A percentile compares a stretch with the other conserved stretches of the same genome.
Conservation (phyloP, 2,329 filamentous ascomycete species). For the Hypocrella siamensis region DNA sequence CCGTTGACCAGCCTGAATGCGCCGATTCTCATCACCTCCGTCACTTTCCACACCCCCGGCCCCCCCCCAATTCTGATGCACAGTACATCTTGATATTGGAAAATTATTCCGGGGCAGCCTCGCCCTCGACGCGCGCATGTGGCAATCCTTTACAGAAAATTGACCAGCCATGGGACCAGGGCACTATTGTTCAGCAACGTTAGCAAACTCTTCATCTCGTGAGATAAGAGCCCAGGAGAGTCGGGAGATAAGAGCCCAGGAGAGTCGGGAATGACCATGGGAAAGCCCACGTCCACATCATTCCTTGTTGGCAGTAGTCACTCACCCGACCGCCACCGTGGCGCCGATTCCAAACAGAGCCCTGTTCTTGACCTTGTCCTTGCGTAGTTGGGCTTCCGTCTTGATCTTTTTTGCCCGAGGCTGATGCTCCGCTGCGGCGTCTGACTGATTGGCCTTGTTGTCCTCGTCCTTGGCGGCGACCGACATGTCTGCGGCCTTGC, state of each 20-base stretch:
- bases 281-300: too few species aligned
- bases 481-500: constrained; percentile 58
- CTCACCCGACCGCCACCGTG: constrained; percentile 82
- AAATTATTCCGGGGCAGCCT: too few species aligned
- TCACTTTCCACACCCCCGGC: not conserved
- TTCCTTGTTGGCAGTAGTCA: constrained; percentile 16
- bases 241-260: too few species aligned
- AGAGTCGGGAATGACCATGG: too few species aligned
- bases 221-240: not conserved
- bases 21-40: not conserved
- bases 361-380: constrained; percentile 73
- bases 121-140: too few species aligned
- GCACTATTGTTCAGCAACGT: constrained; percentile 17
- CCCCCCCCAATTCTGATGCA: not conserved
- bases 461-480: constrained; percentile 40
- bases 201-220: constrained; percentile 3
- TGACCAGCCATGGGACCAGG: constrained; percentile 35
- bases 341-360: constrained; percentile 76
- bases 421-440: constrained; percentile 18
- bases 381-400: constrained; percentile 67
- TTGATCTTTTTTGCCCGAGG: constrained; percentile 59
- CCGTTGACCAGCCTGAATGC: too few species aligned
- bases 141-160: constrained; percentile 24
- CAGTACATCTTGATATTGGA: too few species aligned
- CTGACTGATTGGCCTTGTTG: constrained; percentile 20